Evolutionary conservation across 805 yeast species (phyloP).

Genomic region (Saccharomycopsis vini): DNA sequence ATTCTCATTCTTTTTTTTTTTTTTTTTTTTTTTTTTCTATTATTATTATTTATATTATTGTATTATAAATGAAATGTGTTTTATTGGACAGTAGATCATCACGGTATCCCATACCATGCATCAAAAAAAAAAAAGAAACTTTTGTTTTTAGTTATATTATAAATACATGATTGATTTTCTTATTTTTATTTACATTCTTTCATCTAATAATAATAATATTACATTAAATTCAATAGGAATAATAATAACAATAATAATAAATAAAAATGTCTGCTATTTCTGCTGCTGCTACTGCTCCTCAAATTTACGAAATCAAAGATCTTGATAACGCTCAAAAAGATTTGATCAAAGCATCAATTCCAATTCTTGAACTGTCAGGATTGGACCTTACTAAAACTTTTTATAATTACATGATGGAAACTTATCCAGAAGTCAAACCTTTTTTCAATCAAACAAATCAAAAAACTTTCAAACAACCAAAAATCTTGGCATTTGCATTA

Average conservation of each 20-base stretch:
- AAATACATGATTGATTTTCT: too few species aligned
- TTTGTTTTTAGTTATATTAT: too few species aligned
- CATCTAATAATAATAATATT: too few species aligned
- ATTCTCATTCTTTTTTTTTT: neutral
- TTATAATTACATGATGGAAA: conserved; percentile 46
- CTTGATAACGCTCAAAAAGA: conserved; percentile 27
- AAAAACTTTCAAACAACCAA: conserved; percentile 45
- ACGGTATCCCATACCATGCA: too few species aligned
- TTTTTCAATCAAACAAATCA: conserved; percentile 57
- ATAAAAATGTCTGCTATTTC: neutral
- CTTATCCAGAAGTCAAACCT: conserved; percentile 46
- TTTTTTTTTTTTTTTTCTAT: neutral
- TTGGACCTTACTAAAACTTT: conserved; percentile 43
- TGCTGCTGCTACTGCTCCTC: too few species aligned
- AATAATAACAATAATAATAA: too few species aligned
- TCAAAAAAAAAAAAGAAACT: too few species aligned
- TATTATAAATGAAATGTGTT: too few species aligned
- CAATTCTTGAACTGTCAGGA: conserved; percentile 49
- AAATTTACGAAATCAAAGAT: conserved; percentile 25
- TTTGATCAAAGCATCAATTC: conserved; percentile 40
- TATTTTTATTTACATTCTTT: too few species aligned
- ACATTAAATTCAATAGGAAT: too few species aligned
- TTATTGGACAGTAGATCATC: too few species aligned
- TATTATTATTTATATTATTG: too few species aligned
- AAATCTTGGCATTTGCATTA: conserved; percentile 53